Evolutionary conservation across 108 stramenopile genomes (phyloP).

Genomic region (Skeletonema menzelii): DNA sequence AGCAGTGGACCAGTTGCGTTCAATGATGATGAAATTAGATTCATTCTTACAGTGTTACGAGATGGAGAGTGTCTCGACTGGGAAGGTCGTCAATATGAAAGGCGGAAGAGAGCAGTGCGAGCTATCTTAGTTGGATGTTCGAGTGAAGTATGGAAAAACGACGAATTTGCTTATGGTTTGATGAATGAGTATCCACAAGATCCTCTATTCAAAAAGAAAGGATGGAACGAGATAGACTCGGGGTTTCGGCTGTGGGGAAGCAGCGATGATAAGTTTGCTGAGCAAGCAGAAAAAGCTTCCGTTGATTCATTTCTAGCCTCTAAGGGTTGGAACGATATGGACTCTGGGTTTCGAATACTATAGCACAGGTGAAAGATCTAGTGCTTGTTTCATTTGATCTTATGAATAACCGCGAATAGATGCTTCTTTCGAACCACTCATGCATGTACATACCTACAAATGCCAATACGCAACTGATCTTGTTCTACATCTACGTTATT

Average conservation of each 20-base stretch:
- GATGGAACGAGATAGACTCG: conserved; percentile 86
- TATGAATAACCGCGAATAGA: no score
- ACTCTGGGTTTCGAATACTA: conserved; percentile 76
- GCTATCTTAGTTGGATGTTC: conserved; percentile 52
- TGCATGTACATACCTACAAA: no score
- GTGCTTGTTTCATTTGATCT: no score
- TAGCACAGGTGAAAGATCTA: conserved; percentile 19
- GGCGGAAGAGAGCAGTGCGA: conserved; percentile 57
- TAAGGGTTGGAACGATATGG: conserved; percentile 83
- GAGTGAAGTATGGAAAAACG: conserved; percentile 54
- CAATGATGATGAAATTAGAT: conserved; percentile 56
- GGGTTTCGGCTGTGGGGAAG: conserved; percentile 82
- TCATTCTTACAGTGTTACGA: conserved; percentile 57
- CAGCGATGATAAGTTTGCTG: not conserved
- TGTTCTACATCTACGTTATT: no score
- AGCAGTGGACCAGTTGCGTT: conserved; percentile 42
- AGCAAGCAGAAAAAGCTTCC: conserved; percentile 8
- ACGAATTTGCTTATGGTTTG: conserved; percentile 46
- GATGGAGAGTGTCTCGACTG: conserved; percentile 71
- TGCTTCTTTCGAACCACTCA: no score
- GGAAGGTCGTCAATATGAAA: conserved; percentile 59
- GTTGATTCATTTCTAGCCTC: conserved; percentile 61
- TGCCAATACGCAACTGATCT: no score
- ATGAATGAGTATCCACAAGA: conserved; percentile 38
- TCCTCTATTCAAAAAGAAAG: conserved; percentile 67